A percentile compares a stretch with the other conserved stretches of the same genome.
Conservation (phyloP, 352 stramenopile genomes). For the Globisporangium megalacanthum region DNA sequence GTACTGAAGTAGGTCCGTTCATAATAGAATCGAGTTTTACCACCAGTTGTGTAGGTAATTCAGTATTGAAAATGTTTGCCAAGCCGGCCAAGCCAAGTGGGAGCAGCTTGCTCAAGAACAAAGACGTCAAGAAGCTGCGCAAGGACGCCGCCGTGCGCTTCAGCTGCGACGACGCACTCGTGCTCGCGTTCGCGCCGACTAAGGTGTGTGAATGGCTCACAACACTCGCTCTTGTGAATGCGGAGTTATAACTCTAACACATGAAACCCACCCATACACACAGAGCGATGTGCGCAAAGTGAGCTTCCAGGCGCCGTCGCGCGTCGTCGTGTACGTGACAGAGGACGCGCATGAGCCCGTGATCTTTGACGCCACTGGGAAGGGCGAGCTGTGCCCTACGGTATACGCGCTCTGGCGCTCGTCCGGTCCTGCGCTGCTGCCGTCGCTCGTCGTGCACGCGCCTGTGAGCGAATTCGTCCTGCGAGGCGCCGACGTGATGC, state of each 20-base stretch:
- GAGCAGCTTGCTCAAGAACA: constrained; percentile 78
- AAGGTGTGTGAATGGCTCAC: constrained; percentile 21
- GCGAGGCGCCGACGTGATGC: constrained; percentile 78
- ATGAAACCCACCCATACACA: no score
- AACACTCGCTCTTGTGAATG: background rate
- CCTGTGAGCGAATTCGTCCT: constrained; percentile 80
- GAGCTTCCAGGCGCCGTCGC: constrained; percentile 70
- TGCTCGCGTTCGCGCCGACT: constrained; percentile 35
- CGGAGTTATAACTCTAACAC: no score
- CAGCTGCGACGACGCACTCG: constrained; percentile 22
- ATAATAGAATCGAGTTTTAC: background rate
- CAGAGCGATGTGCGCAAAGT: constrained; percentile 59
- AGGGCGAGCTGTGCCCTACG: constrained; percentile 37
- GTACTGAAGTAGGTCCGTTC: no score
- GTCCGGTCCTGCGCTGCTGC: constrained; percentile 30
- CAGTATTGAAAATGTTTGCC: constrained; percentile 53
- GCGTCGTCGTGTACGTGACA: constrained; percentile 60
- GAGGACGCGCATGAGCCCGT: constrained; percentile 60
- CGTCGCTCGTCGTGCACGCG: constrained; percentile 58
- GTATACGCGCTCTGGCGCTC: constrained; percentile 70
- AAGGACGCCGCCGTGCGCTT: constrained; percentile 45
- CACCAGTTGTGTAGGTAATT: background rate
- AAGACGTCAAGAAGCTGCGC: constrained; percentile 84
- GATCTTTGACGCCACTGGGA: constrained; percentile 67
- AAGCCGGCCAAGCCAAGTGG: constrained; percentile 74